These are phyloP conservation scores for Mikania micrantha DNA, from an alignment of 129 eudicot species.

Conservation along the genomic window DNA sequence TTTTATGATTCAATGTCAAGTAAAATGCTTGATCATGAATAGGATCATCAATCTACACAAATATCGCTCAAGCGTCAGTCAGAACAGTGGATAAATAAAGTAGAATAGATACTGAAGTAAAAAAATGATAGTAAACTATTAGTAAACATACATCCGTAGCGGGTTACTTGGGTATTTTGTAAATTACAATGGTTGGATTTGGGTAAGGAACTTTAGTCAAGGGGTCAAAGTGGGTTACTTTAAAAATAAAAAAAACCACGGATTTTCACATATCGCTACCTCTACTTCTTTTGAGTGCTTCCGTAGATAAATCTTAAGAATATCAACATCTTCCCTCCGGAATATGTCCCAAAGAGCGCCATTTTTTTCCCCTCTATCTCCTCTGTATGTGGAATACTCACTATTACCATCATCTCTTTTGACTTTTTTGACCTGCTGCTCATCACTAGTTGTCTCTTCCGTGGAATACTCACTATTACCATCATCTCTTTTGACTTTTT, in stretches of 20 bases:
- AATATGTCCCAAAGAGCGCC: constrained; percentile 88
- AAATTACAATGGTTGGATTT: too few relatives aligned
- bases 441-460: too few relatives aligned
- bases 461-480: too few relatives aligned
- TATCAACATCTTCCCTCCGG: constrained; percentile 63
- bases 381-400: not conserved
- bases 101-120: not conserved
- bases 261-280: too few relatives aligned
- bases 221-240: too few relatives aligned
- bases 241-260: too few relatives aligned
- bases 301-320: constrained; percentile 40
- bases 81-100: not conserved
- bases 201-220: too few relatives aligned
- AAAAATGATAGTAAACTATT: too few relatives aligned
- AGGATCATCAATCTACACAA: constrained; percentile 50
- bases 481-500: too few relatives aligned
- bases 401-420: too few relatives aligned
- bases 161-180: constrained; percentile 27
- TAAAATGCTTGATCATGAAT: constrained; percentile 73
- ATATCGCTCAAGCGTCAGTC: not conserved
- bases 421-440: not conserved
- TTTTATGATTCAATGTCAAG: constrained; percentile 58
- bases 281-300: constrained; percentile 51
- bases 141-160: constrained; percentile 6
- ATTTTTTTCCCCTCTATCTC: constrained; percentile 13